Evolutionary conservation across 768 basidiomycete species (phyloP).

Genomic region (Royoungia palumana): DNA sequence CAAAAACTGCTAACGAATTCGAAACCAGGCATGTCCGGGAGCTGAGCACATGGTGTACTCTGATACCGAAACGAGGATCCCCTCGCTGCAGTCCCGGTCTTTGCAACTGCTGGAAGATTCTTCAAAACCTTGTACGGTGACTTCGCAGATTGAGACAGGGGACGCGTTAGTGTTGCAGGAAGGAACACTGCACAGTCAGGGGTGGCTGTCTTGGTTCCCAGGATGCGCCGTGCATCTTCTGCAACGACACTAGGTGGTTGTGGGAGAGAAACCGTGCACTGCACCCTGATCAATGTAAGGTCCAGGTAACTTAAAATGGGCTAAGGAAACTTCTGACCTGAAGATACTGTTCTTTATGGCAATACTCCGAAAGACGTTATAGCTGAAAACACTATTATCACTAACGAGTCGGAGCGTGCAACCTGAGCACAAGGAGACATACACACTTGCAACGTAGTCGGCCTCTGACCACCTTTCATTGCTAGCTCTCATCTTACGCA

Average conservation of each 20-base stretch:
- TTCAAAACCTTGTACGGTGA: conserved; percentile 50
- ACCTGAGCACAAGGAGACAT: conserved; percentile 15
- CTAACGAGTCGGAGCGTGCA: not conserved
- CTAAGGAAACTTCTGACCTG: conserved; percentile 33
- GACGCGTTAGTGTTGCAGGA: conserved; percentile 35
- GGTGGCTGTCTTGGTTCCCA: conserved; percentile 44
- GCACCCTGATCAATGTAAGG: conserved; percentile 35
- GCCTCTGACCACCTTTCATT: conserved; percentile 52
- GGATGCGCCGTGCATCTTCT: conserved; percentile 34
- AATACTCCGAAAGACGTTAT: conserved; percentile 47
- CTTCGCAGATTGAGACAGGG: conserved; percentile 41
- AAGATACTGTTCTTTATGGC: conserved; percentile 41
- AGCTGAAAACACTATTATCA: conserved; percentile 29
- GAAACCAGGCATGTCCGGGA: conserved; percentile 46
- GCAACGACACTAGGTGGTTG: conserved; percentile 35
- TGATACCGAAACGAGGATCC: conserved; percentile 51
- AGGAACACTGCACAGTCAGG: conserved; percentile 53
- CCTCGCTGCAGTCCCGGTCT: conserved; percentile 36
- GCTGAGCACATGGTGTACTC: conserved; percentile 45
- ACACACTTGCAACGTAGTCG: conserved; percentile 56
- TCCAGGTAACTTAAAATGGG: not conserved
- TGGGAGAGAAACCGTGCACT: conserved; percentile 47
- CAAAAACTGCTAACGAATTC: conserved; percentile 54
- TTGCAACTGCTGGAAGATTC: conserved; percentile 35
- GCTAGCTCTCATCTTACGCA: conserved; percentile 41